phyloP scores from a whole-genome alignment of 2,329 filamentous ascomycete species.

The Dryadomyces quercivorus region DNA sequence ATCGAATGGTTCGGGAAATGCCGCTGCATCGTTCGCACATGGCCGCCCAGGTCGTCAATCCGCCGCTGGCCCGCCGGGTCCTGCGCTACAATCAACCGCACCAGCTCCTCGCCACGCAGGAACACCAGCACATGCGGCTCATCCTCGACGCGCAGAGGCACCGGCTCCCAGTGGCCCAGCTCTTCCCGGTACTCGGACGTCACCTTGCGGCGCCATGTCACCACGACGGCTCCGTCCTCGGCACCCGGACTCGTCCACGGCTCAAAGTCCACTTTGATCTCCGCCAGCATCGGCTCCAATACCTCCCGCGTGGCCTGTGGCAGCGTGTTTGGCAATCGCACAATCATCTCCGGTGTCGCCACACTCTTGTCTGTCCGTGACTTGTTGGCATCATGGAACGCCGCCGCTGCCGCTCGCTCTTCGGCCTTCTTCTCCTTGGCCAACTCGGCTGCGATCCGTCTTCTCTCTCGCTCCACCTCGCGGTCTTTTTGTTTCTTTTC shows the following conservation, averaged over 20 bases:
- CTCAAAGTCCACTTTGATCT: constrained; percentile 33
- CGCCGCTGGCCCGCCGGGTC: constrained; percentile 5
- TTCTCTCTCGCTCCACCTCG: constrained; percentile 42
- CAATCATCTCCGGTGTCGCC: constrained; percentile 65
- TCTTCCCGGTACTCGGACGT: constrained; percentile 49
- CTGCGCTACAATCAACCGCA: constrained; percentile 38
- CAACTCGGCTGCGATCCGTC: constrained; percentile 42
- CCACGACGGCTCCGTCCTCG: constrained; percentile 34
- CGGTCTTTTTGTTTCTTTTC: constrained; percentile 44
- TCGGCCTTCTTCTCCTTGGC: constrained; percentile 48
- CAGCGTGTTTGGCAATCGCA: constrained; percentile 52
- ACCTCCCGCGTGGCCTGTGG: constrained; percentile 31
- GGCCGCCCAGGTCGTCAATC: constrained; percentile 33
- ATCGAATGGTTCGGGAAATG: constrained; percentile 40
- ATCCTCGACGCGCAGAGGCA: constrained; percentile 32
- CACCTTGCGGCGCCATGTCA: constrained; percentile 60
- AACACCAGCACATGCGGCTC: constrained; percentile 53
- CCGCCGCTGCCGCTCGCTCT: constrained; percentile 52
- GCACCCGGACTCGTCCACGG: constrained; percentile 30
- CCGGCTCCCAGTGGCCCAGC: constrained; percentile 52
- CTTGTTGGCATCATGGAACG: constrained; percentile 63
- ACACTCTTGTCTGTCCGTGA: constrained; percentile 60
- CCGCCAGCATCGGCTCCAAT: constrained; percentile 35
- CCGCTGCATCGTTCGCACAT: constrained; percentile 43
- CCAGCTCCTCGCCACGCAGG: constrained; percentile 52